Evolutionary conservation across 208 protist genomes (phyloP).

Genomic region (Wallacemonas sp.): DNA sequence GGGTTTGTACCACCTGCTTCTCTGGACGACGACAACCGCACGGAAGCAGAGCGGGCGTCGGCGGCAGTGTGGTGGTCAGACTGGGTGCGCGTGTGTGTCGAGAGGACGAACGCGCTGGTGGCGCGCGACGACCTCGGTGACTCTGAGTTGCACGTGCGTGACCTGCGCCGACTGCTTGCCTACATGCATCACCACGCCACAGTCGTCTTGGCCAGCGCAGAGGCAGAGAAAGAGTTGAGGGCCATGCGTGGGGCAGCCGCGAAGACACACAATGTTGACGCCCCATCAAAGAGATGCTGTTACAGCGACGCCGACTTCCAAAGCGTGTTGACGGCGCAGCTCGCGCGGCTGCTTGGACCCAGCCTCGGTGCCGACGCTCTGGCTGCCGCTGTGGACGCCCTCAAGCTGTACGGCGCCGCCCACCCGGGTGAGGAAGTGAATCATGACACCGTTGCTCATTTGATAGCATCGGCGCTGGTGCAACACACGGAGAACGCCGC

Average conservation of each 20-base stretch:
- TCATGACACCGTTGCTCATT: constrained; percentile 1
- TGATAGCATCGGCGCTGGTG: neutral
- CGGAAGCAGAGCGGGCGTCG: neutral
- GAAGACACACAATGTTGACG: neutral
- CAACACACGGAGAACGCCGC: neutral
- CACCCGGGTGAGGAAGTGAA: neutral
- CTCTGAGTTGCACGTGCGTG: constrained; percentile 38
- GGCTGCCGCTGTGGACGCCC: neutral
- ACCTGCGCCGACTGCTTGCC: constrained; percentile 46
- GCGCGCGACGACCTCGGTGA: constrained; percentile 32
- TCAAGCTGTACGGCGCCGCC: neutral
- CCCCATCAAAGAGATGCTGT: neutral
- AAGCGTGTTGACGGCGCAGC: neutral
- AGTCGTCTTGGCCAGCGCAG: constrained; percentile 27
- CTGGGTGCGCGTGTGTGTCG: constrained; percentile 16
- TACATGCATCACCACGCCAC: constrained; percentile 55
- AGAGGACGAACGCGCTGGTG: constrained; percentile 24
- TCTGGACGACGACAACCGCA: neutral
- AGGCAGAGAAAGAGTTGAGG: constrained; percentile 24
- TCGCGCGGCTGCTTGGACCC: neutral
- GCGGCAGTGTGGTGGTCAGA: neutral
- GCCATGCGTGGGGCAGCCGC: constrained; percentile 9
- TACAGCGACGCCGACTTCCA: constrained; percentile 11
- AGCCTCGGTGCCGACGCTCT: neutral
- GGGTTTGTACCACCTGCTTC: neutral